A percentile compares a stretch with the other conserved stretches of the same genome.
Conservation (phyloP, 768 basidiomycete species). For the Tricholoma bakamatsutake region DNA sequence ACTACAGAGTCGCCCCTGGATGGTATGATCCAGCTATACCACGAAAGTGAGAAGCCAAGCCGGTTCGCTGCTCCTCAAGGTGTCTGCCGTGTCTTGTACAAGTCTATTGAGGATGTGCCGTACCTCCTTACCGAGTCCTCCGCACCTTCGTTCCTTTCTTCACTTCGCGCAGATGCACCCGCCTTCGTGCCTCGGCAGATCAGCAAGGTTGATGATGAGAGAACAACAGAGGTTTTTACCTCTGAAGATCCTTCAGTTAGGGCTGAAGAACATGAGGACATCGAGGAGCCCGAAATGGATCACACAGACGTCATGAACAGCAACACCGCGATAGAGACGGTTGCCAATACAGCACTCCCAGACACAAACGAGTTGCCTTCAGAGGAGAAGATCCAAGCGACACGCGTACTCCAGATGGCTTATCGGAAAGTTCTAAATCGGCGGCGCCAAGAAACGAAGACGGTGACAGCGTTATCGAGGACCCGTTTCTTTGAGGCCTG, state of each 20-base stretch:
- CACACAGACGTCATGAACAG: not conserved
- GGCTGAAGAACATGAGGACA: not conserved
- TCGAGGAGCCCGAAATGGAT: not conserved
- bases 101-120: slow-evolving; percentile 7
- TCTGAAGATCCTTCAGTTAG: not conserved
- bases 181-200: slow-evolving; percentile 1
- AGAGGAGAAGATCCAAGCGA: slow-evolving; percentile 21
- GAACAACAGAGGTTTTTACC: not conserved
- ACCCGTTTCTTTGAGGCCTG: slow-evolving; percentile 23
- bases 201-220: not conserved
- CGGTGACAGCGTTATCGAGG: slow-evolving; percentile 14
- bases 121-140: slow-evolving; percentile 3
- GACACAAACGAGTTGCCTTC: slow-evolving; percentile 17
- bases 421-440: slow-evolving; percentile 8
- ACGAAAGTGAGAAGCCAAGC: slow-evolving; percentile 7
- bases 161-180: not conserved
- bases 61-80: not conserved
- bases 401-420: slow-evolving; percentile 16
- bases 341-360: slow-evolving; percentile 2
- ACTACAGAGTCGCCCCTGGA: slow-evolving; percentile 14
- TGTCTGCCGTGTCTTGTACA: slow-evolving; percentile 10
- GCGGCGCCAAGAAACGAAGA: slow-evolving; percentile 7
- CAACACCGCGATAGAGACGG: not conserved
- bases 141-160: not conserved
- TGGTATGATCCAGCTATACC: slow-evolving; percentile 20